Percentiles rank a stretch among this genome's conserved stretches.
phyloP scores from a whole-genome alignment of 768 basidiomycete species.

The Phaeotremella fagi region DNA sequence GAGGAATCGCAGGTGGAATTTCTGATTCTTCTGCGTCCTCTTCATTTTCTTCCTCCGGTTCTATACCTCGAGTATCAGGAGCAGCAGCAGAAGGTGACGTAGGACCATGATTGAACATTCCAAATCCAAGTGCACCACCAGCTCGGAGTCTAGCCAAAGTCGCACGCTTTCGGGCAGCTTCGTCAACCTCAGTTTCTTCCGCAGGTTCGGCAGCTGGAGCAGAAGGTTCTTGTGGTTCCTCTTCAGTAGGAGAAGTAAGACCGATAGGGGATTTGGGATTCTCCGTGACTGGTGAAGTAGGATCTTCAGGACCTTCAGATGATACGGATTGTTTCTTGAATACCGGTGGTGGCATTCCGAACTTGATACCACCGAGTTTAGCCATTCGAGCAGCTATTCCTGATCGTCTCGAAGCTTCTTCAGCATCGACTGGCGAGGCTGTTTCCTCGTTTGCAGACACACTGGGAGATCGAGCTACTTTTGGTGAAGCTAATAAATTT shows the following conservation, averaged over 20 bases:
- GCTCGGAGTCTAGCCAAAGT: slow-evolving; percentile 58
- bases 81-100: slow-evolving; percentile 2
- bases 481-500: slow-evolving; percentile 1
- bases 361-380: slow-evolving; percentile 76
- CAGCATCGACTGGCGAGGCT: slow-evolving; percentile 46
- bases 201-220: slow-evolving; percentile 15
- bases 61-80: slow-evolving; percentile 16
- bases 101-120: slow-evolving; percentile 52
- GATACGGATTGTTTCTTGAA: slow-evolving; percentile 44
- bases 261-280: background rate
- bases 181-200: slow-evolving; percentile 46
- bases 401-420: slow-evolving; percentile 54
- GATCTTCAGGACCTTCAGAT: background rate
- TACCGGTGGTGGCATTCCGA: slow-evolving; percentile 61
- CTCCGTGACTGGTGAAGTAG: slow-evolving; percentile 13
- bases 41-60: slow-evolving; percentile 49
- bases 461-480: background rate
- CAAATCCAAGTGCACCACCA: slow-evolving; percentile 59
- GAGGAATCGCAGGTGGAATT: slow-evolving; percentile 58
- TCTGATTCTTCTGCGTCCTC: slow-evolving; percentile 49
- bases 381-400: slow-evolving; percentile 95
- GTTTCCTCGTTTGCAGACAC: slow-evolving; percentile 2
- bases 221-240: slow-evolving; percentile 7
- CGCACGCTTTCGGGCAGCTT: slow-evolving; percentile 60
- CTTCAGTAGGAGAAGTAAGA: slow-evolving; percentile 2